Base-by-base conservation (phyloP, 257 asterid species). In the Nicotiana noctiflora region DNA sequence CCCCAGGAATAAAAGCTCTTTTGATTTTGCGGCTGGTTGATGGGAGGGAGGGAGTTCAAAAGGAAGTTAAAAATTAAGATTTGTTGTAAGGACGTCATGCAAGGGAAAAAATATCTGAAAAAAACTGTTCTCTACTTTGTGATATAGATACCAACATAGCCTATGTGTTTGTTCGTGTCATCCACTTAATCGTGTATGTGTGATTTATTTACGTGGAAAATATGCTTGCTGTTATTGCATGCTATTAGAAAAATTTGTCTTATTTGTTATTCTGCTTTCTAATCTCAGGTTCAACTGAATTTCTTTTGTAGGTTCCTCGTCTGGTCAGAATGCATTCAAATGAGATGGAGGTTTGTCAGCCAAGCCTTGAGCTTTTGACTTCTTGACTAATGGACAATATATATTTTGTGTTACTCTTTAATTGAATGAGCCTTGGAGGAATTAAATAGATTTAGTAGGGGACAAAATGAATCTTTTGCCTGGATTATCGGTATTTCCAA, bases 291-390 rank as follows among this genome's bases (percentile, higher is more conserved):
- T 14, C 37, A 75, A 17, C 62, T 49, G 25, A 14, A 15, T 81
- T 60, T 79, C 72, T 81, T 80, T 83, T 81, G 72, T 87, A 96
- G 99, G 91, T 96, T 83, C 99, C 99, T 82, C 99, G 99, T 66
- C 82, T 96, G 92, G 98, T 96, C 59, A 94, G 97, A 79, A 89
- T 96, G 98, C 99, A 96, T 90, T 90, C 99, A 79, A 90, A 94
- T 88, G 98, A 96, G 81, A 92, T 91, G 98, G 99, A 96, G 99
- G 99, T 96, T 85, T 79, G 97, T 84, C 70, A 49, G 15, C 34
- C 40, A 23, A 15, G 2, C 61, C 78, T 23, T 46, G 23, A 0
- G 14, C 78, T 72, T 72, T 46, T 19, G 78, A 72, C 61, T 46
- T 72, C 37, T 46, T 23, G 14, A 46, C 25, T 46, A 23, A 59